Evolutionary conservation across 2,329 filamentous ascomycete genomes (phyloP).

Genomic region (Aureobasidium sp.): DNA sequence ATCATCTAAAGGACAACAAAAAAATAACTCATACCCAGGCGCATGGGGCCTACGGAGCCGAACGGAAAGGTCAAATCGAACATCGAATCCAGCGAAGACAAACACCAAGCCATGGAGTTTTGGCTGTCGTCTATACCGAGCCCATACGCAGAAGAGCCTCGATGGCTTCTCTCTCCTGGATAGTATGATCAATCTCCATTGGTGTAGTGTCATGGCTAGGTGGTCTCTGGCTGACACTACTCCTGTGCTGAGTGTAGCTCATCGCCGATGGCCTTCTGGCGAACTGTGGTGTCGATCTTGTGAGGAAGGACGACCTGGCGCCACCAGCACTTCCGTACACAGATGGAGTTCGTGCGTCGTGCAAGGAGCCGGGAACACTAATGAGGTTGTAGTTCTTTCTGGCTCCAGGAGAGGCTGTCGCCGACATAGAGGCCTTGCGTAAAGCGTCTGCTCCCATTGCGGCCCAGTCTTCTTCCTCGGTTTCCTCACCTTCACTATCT

Average conservation of each 20-base stretch:
- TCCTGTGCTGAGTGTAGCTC: background rate
- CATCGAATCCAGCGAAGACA: background rate
- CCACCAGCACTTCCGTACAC: conserved; percentile 13
- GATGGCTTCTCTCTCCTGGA: conserved; percentile 73
- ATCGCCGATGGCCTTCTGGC: conserved; percentile 13
- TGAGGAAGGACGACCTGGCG: conserved; percentile 16
- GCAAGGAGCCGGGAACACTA: conserved; percentile 16
- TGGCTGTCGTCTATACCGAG: conserved; percentile 43
- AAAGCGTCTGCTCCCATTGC: conserved; percentile 80
- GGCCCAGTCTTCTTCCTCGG: conserved; percentile 95
- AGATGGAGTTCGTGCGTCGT: conserved; percentile 15
- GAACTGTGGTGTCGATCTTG: conserved; percentile 10
- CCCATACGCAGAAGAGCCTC: conserved; percentile 75
- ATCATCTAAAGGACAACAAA: conserved; percentile 11
- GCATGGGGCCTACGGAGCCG: background rate
- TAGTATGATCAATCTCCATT: conserved; percentile 36
- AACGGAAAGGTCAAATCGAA: background rate
- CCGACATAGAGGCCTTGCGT: conserved; percentile 52
- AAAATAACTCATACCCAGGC: background rate
- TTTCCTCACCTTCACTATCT: conserved; percentile 54
- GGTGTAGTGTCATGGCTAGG: background rate
- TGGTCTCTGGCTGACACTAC: background rate
- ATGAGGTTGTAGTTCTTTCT: conserved; percentile 20
- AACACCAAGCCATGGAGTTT: background rate
- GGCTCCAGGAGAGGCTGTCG: conserved; percentile 20